These are phyloP conservation scores for Russula lepida DNA, from an alignment of 768 basidiomycete species.

Conservation along the genomic window DNA sequence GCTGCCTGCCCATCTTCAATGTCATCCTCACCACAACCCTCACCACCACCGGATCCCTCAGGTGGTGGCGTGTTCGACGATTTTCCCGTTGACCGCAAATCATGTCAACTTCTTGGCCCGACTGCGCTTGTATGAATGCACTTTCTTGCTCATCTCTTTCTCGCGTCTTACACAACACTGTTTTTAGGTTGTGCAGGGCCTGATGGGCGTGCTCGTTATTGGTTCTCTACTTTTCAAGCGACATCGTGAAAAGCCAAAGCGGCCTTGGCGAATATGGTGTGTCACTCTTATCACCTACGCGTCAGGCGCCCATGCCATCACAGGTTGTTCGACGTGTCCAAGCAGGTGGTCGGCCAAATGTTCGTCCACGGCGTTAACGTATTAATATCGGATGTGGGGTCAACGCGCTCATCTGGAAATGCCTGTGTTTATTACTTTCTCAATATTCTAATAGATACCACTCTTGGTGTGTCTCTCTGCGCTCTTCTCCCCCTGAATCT, in stretches of 20 bases:
- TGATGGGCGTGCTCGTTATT: conserved; percentile 90
- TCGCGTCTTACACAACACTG: conserved; percentile 3
- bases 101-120: conserved; percentile 40
- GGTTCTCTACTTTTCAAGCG: conserved; percentile 82
- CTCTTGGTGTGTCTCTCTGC: conserved; percentile 52
- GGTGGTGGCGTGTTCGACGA: conserved; percentile 25
- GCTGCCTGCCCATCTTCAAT: background rate
- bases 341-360: conserved; percentile 82
- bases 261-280: conserved; percentile 91
- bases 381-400: conserved; percentile 68
- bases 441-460: conserved; percentile 88
- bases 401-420: conserved; percentile 61
- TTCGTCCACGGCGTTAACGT: conserved; percentile 76
- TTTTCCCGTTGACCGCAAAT: conserved; percentile 35
- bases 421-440: conserved; percentile 91
- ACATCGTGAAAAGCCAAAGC: conserved; percentile 73
- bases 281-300: conserved; percentile 20
- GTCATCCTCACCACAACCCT: background rate
- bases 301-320: background rate
- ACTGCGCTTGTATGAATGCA: conserved; percentile 35
- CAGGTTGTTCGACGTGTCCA: conserved; percentile 89
- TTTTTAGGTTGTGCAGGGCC: conserved; percentile 65
- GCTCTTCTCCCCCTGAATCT: background rate
- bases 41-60: background rate
- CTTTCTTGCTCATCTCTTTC: background rate